Evolutionary conservation across 805 yeast genomes (phyloP).

Genomic region (Candida bentonensis): DNA sequence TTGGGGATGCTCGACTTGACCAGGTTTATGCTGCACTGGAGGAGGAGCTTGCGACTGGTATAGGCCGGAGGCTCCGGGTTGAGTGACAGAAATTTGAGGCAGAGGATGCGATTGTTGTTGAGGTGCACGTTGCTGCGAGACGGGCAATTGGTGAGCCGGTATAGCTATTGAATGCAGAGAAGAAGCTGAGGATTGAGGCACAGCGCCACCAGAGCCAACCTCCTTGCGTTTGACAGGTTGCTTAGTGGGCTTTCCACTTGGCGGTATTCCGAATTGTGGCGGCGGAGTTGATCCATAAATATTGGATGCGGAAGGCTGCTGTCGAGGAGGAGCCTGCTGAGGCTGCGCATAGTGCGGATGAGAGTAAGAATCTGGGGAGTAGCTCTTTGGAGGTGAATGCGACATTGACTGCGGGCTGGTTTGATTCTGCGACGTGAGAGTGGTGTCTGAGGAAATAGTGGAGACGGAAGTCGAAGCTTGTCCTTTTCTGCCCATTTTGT

Average conservation of each 20-base stretch:
- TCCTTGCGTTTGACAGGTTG: slow-evolving; percentile 17
- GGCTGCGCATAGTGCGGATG: slow-evolving; percentile 5
- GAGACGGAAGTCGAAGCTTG: slow-evolving; percentile 1
- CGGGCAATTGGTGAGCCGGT: too few species aligned
- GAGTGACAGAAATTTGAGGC: not conserved
- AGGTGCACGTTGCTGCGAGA: too few species aligned
- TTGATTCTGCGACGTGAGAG: not conserved
- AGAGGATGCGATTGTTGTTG: not conserved
- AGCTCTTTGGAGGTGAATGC: not conserved
- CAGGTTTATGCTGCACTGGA: too few species aligned
- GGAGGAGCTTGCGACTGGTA: too few species aligned
- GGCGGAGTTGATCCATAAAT: slow-evolving; percentile 1
- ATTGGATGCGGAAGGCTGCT: not conserved
- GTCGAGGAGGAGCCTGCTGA: slow-evolving; percentile 3
- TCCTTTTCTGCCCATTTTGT: slow-evolving; percentile 13
- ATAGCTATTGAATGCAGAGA: too few species aligned
- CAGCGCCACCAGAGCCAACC: slow-evolving; percentile 13
- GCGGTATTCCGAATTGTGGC: not conserved
- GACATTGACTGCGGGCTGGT: not conserved
- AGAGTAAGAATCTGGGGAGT: slow-evolving; percentile 1
- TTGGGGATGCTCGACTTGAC: too few species aligned
- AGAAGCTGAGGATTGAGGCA: slow-evolving; percentile 8
- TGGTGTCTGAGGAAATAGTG: not conserved
- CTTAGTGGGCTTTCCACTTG: slow-evolving; percentile 6
- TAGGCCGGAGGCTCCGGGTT: too few species aligned